phyloP scores from a whole-genome alignment of 768 basidiomycete species.

The Pluteus cervinus region DNA sequence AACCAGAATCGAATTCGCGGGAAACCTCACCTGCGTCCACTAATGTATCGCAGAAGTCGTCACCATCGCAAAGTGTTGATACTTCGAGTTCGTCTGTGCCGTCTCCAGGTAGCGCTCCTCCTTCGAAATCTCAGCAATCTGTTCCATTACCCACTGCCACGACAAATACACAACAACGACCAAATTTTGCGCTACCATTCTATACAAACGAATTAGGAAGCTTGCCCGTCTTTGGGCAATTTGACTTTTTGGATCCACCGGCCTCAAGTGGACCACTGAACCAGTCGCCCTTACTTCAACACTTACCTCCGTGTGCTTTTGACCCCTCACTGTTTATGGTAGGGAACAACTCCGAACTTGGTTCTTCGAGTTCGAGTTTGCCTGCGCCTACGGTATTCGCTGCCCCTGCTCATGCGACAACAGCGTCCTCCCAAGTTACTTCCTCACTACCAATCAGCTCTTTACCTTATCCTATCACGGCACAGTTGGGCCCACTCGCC shows the following conservation, averaged over 20 bases:
- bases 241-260: slow-evolving; percentile 28
- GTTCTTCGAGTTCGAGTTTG: neutral
- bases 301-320: too few relatives aligned
- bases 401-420: neutral
- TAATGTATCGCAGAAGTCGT: neutral
- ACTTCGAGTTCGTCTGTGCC: neutral
- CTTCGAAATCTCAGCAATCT: neutral
- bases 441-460: too few relatives aligned
- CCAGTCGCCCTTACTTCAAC: too few relatives aligned
- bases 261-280: neutral
- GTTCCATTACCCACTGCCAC: neutral
- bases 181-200: slow-evolving; percentile 39
- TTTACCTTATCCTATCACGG: too few relatives aligned
- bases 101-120: neutral
- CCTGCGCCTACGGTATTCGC: neutral
- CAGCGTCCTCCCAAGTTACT: too few relatives aligned
- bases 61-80: neutral
- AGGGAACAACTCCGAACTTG: neutral
- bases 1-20: too few relatives aligned
- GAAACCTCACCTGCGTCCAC: too few relatives aligned
- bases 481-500: too few relatives aligned
- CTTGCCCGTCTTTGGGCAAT: slow-evolving; percentile 41
- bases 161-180: slow-evolving; percentile 1
- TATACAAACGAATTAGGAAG: slow-evolving; percentile 54
- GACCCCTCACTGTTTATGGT: neutral